Base-by-base conservation (phyloP, 2,329 filamentous ascomycete genomes). In the Calonectria crousiana region DNA sequence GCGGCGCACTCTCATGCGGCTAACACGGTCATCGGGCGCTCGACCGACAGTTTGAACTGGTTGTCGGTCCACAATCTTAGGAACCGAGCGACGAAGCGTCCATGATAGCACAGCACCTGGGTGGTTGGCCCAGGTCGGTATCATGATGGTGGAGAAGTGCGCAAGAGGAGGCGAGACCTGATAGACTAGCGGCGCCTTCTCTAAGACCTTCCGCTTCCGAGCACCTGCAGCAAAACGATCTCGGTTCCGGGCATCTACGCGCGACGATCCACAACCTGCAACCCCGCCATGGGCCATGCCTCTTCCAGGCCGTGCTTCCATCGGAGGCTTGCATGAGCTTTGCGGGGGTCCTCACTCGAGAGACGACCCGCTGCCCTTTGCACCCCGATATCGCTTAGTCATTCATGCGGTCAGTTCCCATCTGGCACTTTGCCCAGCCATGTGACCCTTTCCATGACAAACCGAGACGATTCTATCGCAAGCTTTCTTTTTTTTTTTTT, bases 171-270 rank as follows among this genome's bases (percentile, higher is more conserved):
- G 41, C 60, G 60, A 47, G 38, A 49, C 28, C 18, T 60, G 60
- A 47, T 64, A 64, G 36, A 64, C 60, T 64, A 64, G 38, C 26
- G 60, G 23, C 60, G 16, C 10, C 30, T 6, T 65, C 60, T 67
- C 47, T 56, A 41, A 44, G 23, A 53, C 49, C 23, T 44, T 47
- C 49, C 66, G 66, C 66, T 68, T 68, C 66, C 66, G 66, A 68
- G 23, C 32, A 6, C 23, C 16, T 9, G 14, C 38, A 4, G 4
- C 23, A 49, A 16, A 16, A 28, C 13, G 18, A 13, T 44, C 60
- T 65, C 66, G 66, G 66, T 68, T 53, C 66, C 66, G 65, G 56
- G 56, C 34, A 62, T 62, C 56, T 62, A 34, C 56, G 56, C 38
- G 34, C 56, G 56, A 62, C 44, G 56, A 38, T 36, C 32, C 47